Evolutionary conservation across 176 grass and related monocot species (phyloP).

Genomic region (Pharus latifolius): DNA sequence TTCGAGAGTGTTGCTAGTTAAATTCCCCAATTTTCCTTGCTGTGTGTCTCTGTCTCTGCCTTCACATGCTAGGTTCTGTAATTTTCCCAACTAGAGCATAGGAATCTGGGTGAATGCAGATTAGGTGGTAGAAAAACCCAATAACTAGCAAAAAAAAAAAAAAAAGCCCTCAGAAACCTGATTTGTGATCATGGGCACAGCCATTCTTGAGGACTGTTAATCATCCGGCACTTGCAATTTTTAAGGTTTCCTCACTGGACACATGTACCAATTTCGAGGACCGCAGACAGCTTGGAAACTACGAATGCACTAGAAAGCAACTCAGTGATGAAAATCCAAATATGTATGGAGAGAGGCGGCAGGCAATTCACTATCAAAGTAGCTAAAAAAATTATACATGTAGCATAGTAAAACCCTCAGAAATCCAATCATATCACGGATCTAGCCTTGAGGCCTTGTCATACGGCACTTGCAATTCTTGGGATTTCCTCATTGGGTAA

Average conservation of each 20-base stretch:
- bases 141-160: background rate
- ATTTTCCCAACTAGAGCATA: background rate
- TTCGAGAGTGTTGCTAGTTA: too few relatives aligned
- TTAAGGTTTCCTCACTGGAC: background rate
- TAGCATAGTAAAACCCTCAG: background rate
- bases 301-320: background rate
- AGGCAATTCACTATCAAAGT: background rate
- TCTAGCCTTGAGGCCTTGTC: background rate
- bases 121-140: background rate
- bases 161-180: conserved; percentile 3
- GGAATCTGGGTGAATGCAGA: background rate
- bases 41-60: too few relatives aligned
- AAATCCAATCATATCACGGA: background rate
- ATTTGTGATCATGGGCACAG: background rate
- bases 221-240: conserved; percentile 3
- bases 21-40: too few relatives aligned
- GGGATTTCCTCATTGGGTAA: background rate
- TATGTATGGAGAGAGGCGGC: background rate
- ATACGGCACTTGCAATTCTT: conserved; percentile 5
- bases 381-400: background rate
- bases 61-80: background rate
- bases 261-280: background rate
- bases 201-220: background rate
- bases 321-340: background rate
- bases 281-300: background rate